Percentiles rank a stretch among this genome's conserved stretches.
Evolutionary conservation across 2,329 filamentous ascomycete genomes (phyloP).

Genomic region (Fusarium veterinarium): DNA sequence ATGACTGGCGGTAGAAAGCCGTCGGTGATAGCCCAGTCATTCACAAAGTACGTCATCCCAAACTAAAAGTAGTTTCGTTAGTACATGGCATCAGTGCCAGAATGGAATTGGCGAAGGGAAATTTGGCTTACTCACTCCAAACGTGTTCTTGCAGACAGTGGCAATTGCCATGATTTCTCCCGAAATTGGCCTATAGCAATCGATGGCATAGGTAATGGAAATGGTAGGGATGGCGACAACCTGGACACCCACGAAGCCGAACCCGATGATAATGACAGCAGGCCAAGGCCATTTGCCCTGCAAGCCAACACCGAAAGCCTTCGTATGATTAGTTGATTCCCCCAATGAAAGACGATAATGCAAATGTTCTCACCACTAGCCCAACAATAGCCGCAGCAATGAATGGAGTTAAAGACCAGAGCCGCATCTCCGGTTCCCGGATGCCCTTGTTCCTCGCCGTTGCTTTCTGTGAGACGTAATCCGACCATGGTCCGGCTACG

Average conservation of each 20-base stretch:
- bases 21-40: background rate
- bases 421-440: constrained; percentile 61
- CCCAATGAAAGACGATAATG: background rate
- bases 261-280: constrained; percentile 61
- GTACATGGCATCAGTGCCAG: background rate
- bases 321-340: background rate
- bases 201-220: constrained; percentile 68
- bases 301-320: constrained; percentile 60
- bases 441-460: constrained; percentile 58
- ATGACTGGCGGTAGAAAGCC: background rate
- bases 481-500: constrained; percentile 57
- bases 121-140: background rate
- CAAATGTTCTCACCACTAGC: background rate
- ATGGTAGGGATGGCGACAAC: constrained; percentile 67
- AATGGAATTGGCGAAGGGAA: background rate
- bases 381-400: background rate
- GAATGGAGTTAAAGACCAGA: constrained; percentile 35
- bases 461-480: constrained; percentile 54
- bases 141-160: background rate
- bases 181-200: constrained; percentile 65
- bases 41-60: background rate
- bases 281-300: constrained; percentile 61
- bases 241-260: constrained; percentile 50
- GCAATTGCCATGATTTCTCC: background rate
- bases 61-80: background rate